Base-by-base conservation (phyloP, 345 rosid species). In the Draba incana region DNA sequence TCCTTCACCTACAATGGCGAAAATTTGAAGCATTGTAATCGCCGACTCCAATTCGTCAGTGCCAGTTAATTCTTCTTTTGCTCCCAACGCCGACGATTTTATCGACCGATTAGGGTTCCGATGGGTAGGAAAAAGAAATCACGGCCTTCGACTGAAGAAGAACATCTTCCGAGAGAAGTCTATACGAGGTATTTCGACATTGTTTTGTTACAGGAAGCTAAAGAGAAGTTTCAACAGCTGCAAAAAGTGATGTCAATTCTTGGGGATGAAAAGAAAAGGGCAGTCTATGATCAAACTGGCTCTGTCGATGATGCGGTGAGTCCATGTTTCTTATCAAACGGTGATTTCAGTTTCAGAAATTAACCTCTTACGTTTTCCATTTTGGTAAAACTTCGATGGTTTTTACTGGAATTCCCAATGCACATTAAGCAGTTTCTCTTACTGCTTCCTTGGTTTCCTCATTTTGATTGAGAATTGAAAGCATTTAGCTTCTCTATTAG, bases 181-280 rank as follows among this genome's bases (percentile, higher is more conserved):
- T 90, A 16, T 87, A 90, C 37, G 83, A 85, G 88, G 92, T 90
- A 72, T 38, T 39, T n/a, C 28, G 33, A 45, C 35, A 33, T 50
- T 20, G 8, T 39, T 12, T 61, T 9, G 12, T 44, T 41, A 66
- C 57, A 94, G 99, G 98, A 88, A 46, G 97, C 98, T 42, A 95
- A 92, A 65, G 99, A 88, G 78, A 95, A 92, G 48, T 92, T 92
- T 75, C 98, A 95, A 84, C 93, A 88, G 67, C 71, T 95, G 80
- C 97, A 95, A 70, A 95, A 88, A 77, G 98, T 89, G 72, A 89
- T 95, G 16, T 88, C 96, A 0, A 78, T 95, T 78, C 91, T 92
- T 0, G 98, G 94, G 4, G 97, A 95, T 75, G 89, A 84, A 70
- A 92, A 92, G 80, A 92, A 92, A 69, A 79, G 92, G 4, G 89